phyloP scores from a whole-genome alignment of 345 rosid species.

The Citrus inodora region DNA sequence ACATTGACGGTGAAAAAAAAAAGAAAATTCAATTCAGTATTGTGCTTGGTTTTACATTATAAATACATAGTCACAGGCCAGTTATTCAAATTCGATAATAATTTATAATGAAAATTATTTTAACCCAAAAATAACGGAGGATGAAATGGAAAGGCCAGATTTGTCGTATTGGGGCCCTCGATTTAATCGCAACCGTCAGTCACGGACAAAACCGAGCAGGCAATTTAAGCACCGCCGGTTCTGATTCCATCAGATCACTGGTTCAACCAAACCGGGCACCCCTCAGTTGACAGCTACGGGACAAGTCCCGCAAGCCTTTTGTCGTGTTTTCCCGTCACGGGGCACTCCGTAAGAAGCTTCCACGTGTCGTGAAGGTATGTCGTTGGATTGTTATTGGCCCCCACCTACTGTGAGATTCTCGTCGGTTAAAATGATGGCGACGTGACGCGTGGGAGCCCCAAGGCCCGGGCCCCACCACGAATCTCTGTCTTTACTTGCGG shows the following conservation, averaged over 20 bases:
- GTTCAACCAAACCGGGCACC: conserved; percentile 8
- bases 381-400: not conserved
- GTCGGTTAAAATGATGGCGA: conserved; percentile 14
- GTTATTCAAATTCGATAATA: not conserved
- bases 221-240: conserved; percentile 4
- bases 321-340: not conserved
- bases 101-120: not conserved
- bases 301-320: not conserved
- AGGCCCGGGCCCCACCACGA: conserved; percentile 16
- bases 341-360: not conserved
- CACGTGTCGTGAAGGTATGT: conserved; percentile 2
- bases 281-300: conserved; percentile 24
- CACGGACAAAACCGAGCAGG: conserved; percentile 10
- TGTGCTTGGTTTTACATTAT: too few relatives aligned
- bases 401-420: conserved; percentile 17
- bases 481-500: conserved; percentile 42
- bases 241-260: not conserved
- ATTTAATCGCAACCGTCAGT: conserved; percentile 12
- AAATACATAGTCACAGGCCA: too few relatives aligned
- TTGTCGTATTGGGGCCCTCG: conserved; percentile 12
- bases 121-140: not conserved
- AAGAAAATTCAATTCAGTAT: too few relatives aligned
- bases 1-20: too few relatives aligned
- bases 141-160: not conserved
- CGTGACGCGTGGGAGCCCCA: conserved; percentile 21